Conservation (phyloP, 2,329 filamentous ascomycete species). For the Aureobasidium namibiae region DNA sequence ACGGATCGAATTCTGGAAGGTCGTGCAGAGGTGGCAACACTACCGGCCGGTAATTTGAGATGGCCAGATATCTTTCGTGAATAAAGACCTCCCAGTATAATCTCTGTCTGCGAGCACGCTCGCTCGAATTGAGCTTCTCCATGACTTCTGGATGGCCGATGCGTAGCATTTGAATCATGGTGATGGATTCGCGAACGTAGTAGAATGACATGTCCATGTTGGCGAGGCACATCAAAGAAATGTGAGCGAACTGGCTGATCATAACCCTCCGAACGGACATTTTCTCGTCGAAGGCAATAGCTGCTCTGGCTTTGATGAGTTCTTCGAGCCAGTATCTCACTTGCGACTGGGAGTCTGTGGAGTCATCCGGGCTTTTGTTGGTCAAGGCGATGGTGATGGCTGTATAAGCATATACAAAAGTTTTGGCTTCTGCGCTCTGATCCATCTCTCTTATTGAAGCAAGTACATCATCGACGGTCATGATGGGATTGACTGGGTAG, state of each 20-base stretch:
- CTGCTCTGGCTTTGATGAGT: constrained; percentile 30
- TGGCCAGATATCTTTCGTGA: constrained; percentile 49
- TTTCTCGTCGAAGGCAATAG: constrained; percentile 31
- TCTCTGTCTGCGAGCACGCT: constrained; percentile 38
- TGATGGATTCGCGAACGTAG: constrained; percentile 44
- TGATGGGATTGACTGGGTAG: constrained; percentile 41
- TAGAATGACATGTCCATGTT: constrained; percentile 42
- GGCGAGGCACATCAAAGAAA: constrained; percentile 42
- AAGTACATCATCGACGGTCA: constrained; percentile 34
- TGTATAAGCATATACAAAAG: constrained; percentile 39
- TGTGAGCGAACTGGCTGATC: constrained; percentile 47
- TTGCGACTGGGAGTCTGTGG: constrained; percentile 1
- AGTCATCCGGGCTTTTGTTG: constrained; percentile 17
- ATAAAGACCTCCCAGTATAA: constrained; percentile 51
- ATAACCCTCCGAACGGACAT: constrained; percentile 40
- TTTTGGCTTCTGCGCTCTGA: constrained; percentile 29
- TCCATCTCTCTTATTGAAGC: constrained; percentile 30
- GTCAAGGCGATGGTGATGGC: constrained; percentile 39
- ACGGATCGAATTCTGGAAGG: constrained; percentile 34
- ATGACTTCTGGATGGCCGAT: constrained; percentile 34
- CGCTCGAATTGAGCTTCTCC: constrained; percentile 25
- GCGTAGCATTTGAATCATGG: constrained; percentile 37
- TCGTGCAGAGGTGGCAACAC: constrained; percentile 32
- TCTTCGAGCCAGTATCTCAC: constrained; percentile 21
- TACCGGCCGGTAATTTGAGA: constrained; percentile 41